A percentile compares a stretch with the other conserved stretches of the same genome.
These are phyloP conservation scores for Sporisorium reilianum DNA, from an alignment of 1,284 basidiomycete species.

Conservation along the genomic window DNA sequence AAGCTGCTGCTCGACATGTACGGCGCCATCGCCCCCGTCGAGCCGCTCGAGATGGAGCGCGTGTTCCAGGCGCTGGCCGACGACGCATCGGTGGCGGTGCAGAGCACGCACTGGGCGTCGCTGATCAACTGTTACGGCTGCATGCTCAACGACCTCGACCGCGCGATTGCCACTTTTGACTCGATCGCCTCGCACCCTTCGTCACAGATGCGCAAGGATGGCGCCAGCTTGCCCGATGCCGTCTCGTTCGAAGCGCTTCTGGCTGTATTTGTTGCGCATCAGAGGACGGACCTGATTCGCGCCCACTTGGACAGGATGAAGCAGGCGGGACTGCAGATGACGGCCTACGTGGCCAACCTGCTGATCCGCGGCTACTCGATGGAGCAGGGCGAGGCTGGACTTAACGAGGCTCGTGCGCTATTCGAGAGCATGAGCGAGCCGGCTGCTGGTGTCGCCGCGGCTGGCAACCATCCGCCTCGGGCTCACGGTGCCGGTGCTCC, in stretches of 20 bases:
- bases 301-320: conserved; percentile 78
- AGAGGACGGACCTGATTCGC: conserved; percentile 83
- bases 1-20: conserved; percentile 89
- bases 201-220: conserved; percentile 57
- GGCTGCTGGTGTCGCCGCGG: conserved; percentile 85
- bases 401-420: conserved; percentile 70
- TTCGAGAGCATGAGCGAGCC: conserved; percentile 92
- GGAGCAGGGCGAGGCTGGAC: conserved; percentile 77
- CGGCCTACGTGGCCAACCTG: conserved; percentile 94
- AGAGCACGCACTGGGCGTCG: conserved; percentile 90
- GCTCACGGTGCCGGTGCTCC: conserved; percentile 70
- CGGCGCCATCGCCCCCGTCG: conserved; percentile 82
- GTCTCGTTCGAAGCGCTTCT: conserved; percentile 91
- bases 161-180: conserved; percentile 83
- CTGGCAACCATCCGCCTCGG: conserved; percentile 81
- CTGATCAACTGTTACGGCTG: conserved; percentile 92
- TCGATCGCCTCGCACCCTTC: conserved; percentile 75
- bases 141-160: conserved; percentile 80
- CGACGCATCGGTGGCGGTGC: conserved; percentile 75
- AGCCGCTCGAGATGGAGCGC: conserved; percentile 80
- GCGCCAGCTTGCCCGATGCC: conserved; percentile 76
- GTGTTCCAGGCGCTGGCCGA: conserved; percentile 77
- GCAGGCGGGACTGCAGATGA: conserved; percentile 81
- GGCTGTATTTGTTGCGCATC: conserved; percentile 84
- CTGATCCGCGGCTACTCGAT: conserved; percentile 80